These are phyloP conservation scores for Canavalia ensiformis DNA, from an alignment of 306 rosid species.

Conservation along the genomic window DNA sequence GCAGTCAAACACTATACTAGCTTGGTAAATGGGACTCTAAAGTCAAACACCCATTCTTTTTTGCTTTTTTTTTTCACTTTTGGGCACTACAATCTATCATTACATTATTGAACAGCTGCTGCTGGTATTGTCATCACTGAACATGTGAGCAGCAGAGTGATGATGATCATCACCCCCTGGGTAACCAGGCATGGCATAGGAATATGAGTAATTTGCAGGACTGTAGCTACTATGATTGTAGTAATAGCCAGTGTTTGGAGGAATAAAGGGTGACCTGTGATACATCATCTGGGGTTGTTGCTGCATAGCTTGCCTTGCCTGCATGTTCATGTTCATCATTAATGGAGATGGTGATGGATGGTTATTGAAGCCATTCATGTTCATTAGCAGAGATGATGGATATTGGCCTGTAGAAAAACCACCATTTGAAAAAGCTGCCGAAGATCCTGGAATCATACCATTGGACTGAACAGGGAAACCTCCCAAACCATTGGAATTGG, in stretches of 20 bases:
- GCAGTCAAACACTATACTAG: conserved; percentile 57
- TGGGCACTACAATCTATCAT: conserved; percentile 46
- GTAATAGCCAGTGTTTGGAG: conserved; percentile 84
- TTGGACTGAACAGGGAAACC: conserved; percentile 62
- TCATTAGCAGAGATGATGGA: conserved; percentile 65
- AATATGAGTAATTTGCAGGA: conserved; percentile 55
- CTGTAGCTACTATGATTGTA: conserved; percentile 56
- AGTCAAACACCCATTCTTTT: conserved; percentile 49
- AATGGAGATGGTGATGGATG: conserved; percentile 60
- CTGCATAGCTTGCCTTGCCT: conserved; percentile 68
- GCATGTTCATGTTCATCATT: conserved; percentile 76
- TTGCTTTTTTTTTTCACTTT: not conserved
- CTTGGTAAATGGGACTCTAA: conserved; percentile 36
- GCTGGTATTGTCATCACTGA: conserved; percentile 79
- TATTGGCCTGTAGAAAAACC: conserved; percentile 58
- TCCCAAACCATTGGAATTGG: conserved; percentile 57
- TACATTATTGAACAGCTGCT: conserved; percentile 88
- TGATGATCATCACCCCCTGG: conserved; percentile 32
- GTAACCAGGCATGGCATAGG: conserved; percentile 54
- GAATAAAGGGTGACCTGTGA: conserved; percentile 72
- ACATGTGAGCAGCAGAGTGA: conserved; percentile 77
- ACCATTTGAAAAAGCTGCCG: conserved; percentile 56
- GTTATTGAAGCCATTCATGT: conserved; percentile 66
- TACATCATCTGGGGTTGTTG: conserved; percentile 93
- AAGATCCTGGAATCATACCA: conserved; percentile 52